phyloP scores from a whole-genome alignment of 768 basidiomycete species.

The Collybia sp. region DNA sequence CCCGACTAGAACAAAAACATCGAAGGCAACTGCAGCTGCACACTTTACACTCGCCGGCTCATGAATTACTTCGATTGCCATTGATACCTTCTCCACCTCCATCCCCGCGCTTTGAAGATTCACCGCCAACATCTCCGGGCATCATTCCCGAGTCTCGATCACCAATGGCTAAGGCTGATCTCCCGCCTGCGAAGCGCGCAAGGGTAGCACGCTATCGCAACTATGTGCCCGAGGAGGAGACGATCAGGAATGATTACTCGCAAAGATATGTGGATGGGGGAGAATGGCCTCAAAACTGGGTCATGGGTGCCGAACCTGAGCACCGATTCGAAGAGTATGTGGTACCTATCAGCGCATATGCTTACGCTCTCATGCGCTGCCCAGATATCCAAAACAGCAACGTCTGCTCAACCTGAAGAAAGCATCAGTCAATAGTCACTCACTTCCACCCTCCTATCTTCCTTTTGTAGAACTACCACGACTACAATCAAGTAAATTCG shows the following conservation, averaged over 20 bases:
- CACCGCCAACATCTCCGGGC: slow-evolving; percentile 41
- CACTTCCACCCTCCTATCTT: slow-evolving; percentile 73
- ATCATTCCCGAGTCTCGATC: slow-evolving; percentile 18
- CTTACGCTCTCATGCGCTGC: slow-evolving; percentile 3
- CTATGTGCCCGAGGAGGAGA: slow-evolving; percentile 92
- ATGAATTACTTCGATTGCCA: slow-evolving; percentile 51
- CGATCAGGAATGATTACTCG: slow-evolving; percentile 93
- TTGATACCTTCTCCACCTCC: slow-evolving; percentile 53
- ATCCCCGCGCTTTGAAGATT: slow-evolving; percentile 42
- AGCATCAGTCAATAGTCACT: slow-evolving; percentile 60
- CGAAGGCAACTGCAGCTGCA: slow-evolving; percentile 52
- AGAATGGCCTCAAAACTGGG: slow-evolving; percentile 92
- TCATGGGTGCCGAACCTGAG: slow-evolving; percentile 84
- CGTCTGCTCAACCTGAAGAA: slow-evolving; percentile 82
- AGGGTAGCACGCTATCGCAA: slow-evolving; percentile 68
- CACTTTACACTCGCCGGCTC: slow-evolving; percentile 48
- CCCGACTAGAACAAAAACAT: slow-evolving; percentile 54
- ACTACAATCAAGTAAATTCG: slow-evolving; percentile 72
- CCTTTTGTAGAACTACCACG: slow-evolving; percentile 51
- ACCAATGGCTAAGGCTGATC: slow-evolving; percentile 31
- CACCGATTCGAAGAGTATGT: slow-evolving; percentile 91
- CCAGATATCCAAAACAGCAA: slow-evolving; percentile 92
- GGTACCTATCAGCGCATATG: neutral
- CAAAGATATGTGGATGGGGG: slow-evolving; percentile 88
- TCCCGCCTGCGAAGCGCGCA: slow-evolving; percentile 69